Base-by-base conservation (phyloP, 352 stramenopile genomes). In the Globisporangium radiosum region DNA sequence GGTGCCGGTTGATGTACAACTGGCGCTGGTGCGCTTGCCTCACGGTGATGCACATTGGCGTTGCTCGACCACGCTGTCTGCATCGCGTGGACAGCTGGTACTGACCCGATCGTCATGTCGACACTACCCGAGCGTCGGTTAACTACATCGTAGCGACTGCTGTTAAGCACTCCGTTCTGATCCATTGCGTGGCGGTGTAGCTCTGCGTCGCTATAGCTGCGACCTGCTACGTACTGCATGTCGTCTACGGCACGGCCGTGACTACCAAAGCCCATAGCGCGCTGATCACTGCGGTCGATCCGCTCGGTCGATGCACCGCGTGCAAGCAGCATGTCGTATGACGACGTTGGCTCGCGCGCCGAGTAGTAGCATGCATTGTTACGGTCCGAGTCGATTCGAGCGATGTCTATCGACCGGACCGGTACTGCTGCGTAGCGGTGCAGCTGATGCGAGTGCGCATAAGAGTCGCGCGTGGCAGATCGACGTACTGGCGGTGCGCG, bases 251-350 rank as follows among this genome's bases (percentile, higher is more conserved):
- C 25, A 33, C 25, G 25, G 25, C 25, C 25, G 25, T 33, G 25
- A 33, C 25, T 33, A 33, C 25, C 25, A 33, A 33, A 33, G 25
- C 25, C 25, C 25, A 33, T 33, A 33, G 25, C 25, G 25, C 25
- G 25, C 25, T 33, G 40, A 7, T 39, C 51, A 4, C 82, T 64
- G 2, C 73, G 65, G 37, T 78, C 65, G 47, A 73, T 57, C 0
- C 75, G 64, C 47, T 85, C 77, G 0, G 73, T 80, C 36, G 67
- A 62, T 13, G 77, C 77, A 13, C 47, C 48, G 56, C 60, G 37
- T 13, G 56, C 42, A 11, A 39, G 5, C 45, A 8, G 42, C 7
- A 2, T 33, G 48, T 44, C 7, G 3, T 44, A 44, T 13, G 40
- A 44, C 4, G 47, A 19, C 8, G 14, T 8, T 25, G 43, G 36